Base-by-base conservation (phyloP, 768 basidiomycete species). In the Tephrocybe sp. region DNA sequence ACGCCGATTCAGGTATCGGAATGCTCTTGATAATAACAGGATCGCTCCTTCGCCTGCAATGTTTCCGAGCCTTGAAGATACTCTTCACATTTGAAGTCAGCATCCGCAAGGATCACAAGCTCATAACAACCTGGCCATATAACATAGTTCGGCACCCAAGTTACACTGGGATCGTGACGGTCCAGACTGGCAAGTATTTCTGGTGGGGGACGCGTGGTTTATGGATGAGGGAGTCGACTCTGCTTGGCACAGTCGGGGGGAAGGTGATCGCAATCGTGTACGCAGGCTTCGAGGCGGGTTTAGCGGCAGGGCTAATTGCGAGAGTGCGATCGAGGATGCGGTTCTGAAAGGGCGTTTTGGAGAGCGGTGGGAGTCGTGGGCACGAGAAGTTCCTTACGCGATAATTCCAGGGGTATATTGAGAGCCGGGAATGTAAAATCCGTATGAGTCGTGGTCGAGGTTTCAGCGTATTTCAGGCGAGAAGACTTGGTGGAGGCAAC, bases 11-110 rank as follows among this genome's bases (percentile, higher is more conserved):
- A 15, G 17, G n/a, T 9, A 4, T 43, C n/a, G 42, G 42, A 8
- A 3, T 43, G 26, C 17, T 43, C 42, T 25, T 43, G 25, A 30
- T 43, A 6, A 23, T 43, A 4, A n/a, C 21, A 6, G 42, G 42
- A 28, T 6, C 42, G 10, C 21, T 18, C 11, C 25, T 43, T 26
- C 42, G 42, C 15, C 10, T 7, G 42, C 25, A 43, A 18, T 43
- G 42, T 28, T 43, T 28, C 17, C 24, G 42, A 4, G 26, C 42
- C 10, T 14, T 43, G 25, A 43, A 43, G n/a, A n/a, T 2, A 4
- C 26, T 43, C 42, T 77, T 76, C 65, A 77, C 73, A 18, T 74
- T 71, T 47, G 67, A 75, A 32, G 56, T 75, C 28, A 68, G 67
- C 48, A 59, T 65, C n/a, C 57, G 53, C 21, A 52, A 58, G 18